Conservation (phyloP, 1,284 basidiomycete species). For the Calocybe gambosa region DNA sequence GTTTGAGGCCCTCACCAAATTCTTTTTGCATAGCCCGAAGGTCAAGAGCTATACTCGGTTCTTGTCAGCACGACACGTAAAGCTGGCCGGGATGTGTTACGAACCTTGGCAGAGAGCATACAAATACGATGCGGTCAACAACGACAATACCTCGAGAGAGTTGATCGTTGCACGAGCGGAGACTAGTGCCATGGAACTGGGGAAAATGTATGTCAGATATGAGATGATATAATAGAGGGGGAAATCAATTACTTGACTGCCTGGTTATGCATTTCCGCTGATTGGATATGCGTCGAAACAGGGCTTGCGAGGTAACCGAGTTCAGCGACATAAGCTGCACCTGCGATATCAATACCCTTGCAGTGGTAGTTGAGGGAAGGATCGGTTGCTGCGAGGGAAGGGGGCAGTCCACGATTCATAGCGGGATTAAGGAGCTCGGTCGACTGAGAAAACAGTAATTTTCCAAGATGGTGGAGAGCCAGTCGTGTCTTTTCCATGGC, state of each 20-base stretch:
- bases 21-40: constrained; percentile 66
- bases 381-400: constrained; percentile 74
- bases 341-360: constrained; percentile 84
- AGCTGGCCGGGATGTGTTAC: constrained; percentile 36
- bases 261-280: constrained; percentile 86
- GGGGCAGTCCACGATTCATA: constrained; percentile 81
- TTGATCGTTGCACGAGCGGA: constrained; percentile 75
- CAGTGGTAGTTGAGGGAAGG: constrained; percentile 79
- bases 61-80: neutral
- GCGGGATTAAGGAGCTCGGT: constrained; percentile 78
- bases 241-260: constrained; percentile 64
- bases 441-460: constrained; percentile 77
- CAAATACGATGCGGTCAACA: constrained; percentile 70
- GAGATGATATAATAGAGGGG: neutral
- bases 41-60: constrained; percentile 52
- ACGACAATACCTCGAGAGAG: constrained; percentile 70
- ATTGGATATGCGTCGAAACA: constrained; percentile 80
- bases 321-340: constrained; percentile 76
- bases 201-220: constrained; percentile 8
- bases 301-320: constrained; percentile 80
- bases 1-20: constrained; percentile 45
- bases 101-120: constrained; percentile 70
- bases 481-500: constrained; percentile 87
- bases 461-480: constrained; percentile 76
- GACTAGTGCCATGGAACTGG: constrained; percentile 73